Conservation (phyloP, 257 asterid species). For the Lantana camara region DNA sequence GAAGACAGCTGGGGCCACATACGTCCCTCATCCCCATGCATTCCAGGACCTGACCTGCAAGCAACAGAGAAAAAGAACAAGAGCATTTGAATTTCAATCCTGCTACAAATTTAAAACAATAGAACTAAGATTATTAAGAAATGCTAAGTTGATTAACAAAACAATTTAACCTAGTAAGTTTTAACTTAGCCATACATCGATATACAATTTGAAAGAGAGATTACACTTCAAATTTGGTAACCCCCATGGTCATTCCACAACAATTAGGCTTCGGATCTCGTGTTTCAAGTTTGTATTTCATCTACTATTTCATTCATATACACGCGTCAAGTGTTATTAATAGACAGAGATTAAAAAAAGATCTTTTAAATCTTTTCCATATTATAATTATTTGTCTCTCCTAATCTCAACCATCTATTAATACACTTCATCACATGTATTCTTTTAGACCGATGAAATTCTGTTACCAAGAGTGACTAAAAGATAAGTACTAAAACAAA, state of each 20-base stretch:
- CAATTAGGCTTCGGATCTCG: too few species aligned
- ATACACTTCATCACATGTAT: too few species aligned
- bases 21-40: constrained; percentile 7
- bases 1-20: neutral
- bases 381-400: too few species aligned
- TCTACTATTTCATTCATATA: too few species aligned
- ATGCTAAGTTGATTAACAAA: neutral
- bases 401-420: too few species aligned
- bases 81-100: neutral
- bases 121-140: neutral
- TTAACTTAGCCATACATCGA: neutral
- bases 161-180: neutral
- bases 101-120: neutral
- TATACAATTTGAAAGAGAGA: neutral
- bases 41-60: constrained; percentile 11
- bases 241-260: neutral
- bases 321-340: too few species aligned
- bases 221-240: neutral
- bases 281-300: too few species aligned
- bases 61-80: neutral
- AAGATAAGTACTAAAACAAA: too few species aligned
- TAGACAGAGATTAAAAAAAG: too few species aligned
- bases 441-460: too few species aligned
- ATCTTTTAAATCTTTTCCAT: too few species aligned
- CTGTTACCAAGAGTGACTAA: too few species aligned